Evolutionary conservation across 192 early-diverging fungal species (phyloP).

Genomic region (Gryganskiella cystojenkinii): DNA sequence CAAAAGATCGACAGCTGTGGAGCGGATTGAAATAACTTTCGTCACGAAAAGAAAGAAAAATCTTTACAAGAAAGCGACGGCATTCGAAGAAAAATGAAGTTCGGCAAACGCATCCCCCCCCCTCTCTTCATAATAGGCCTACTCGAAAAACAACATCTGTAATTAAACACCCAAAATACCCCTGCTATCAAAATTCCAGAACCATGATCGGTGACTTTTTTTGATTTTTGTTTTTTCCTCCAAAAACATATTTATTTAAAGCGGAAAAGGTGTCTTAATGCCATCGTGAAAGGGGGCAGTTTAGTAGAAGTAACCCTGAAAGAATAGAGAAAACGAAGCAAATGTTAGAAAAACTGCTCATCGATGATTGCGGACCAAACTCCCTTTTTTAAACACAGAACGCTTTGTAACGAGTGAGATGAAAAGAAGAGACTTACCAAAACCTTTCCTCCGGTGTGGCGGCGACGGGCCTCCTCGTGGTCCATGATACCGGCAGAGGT

Average conservation of each 20-base stretch:
- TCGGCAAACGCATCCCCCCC: too few species aligned
- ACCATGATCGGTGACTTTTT: slow-evolving; percentile 3
- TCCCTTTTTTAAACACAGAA: too few species aligned
- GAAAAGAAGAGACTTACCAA: too few species aligned
- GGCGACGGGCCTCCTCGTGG: slow-evolving; percentile 97
- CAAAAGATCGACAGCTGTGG: slow-evolving; percentile 26
- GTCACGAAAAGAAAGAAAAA: neutral
- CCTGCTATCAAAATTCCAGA: neutral
- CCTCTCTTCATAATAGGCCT: too few species aligned
- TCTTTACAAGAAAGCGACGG: too few species aligned
- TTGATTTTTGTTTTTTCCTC: neutral
- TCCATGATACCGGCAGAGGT: slow-evolving; percentile 99
- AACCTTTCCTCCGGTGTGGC: slow-evolving; percentile 98
- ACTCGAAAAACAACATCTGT: too few species aligned
- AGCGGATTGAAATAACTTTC: neutral
- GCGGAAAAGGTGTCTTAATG: neutral
- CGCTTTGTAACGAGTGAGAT: too few species aligned
- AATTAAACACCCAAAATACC: too few species aligned
- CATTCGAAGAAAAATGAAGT: too few species aligned
- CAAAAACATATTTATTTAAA: slow-evolving; percentile 10
- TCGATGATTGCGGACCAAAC: too few species aligned
- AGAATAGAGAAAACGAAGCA: too few species aligned
- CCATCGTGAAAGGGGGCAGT: neutral
- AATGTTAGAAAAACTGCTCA: too few species aligned
- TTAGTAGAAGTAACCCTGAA: slow-evolving; percentile 48